Base-by-base conservation (phyloP, 306 rosid genomes). In the Cicer arietinum region DNA sequence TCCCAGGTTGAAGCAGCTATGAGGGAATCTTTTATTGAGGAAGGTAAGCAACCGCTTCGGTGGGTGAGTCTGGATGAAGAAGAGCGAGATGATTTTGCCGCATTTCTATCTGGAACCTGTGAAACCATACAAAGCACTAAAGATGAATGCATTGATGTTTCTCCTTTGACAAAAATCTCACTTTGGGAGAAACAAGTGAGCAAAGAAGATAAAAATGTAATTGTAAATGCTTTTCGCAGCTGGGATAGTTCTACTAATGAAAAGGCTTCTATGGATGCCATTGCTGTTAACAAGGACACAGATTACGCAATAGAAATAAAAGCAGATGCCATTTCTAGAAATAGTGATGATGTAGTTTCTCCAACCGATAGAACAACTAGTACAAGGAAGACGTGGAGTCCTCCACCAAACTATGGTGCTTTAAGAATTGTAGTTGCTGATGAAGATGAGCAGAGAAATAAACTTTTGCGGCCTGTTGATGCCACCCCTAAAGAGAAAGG, bases 31-130 rank as follows among this genome's bases (percentile, higher is more conserved):
- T 86, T 75, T 71, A 44, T 53, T 47, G 90, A 83, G 72, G 89
- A 90, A 70, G 98, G 98, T 14, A 89, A 81, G 89, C 88, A 86
- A 77, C 91, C 97, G 12, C 85, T 90, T 71, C 83, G 85, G 61
- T 94, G 98, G 98, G 95, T 94, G 42, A 83, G 89, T 71, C 87
- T 94, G 37, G 90, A 91, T 60, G 89, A 91, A 77, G 95, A 90
- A 40, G 98, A 94, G 81, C 74, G 89, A 63, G 90, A 91, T 76
- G 97, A 94, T 86, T 83, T 94, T 43, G 98, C 96, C 52, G 96
- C 95, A 17, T 94, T 94, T 91, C 90, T 94, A 56, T 84, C 95
- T 11, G 96, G 98, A 73, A 86, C 87, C 10, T 69, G 84, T 61
- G 88, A 82, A 45, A 80, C 69, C 57, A 22, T 41, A 3, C 87